Percentiles rank a stretch among this genome's conserved stretches.
phyloP scores from a whole-genome alignment of 2,329 filamentous ascomycete genomes.

The Aspergillus pseudoviridinutans region DNA sequence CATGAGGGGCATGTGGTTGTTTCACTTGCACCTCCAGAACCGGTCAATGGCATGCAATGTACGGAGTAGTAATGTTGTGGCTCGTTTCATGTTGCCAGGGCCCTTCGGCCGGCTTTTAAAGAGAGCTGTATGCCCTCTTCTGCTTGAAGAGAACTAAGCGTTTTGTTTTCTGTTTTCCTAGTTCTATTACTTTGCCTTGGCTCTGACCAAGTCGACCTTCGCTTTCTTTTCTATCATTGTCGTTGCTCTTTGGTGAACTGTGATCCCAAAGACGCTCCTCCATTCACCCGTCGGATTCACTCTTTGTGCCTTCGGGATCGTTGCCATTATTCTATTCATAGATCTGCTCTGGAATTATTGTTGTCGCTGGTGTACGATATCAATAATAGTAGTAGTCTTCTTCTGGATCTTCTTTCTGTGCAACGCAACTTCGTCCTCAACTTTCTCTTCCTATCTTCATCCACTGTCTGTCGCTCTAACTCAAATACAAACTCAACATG shows the following conservation, averaged over 20 bases:
- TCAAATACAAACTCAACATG: constrained; percentile 27
- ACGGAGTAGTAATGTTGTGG: neutral
- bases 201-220: constrained; percentile 1
- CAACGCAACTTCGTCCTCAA: neutral
- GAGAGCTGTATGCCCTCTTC: neutral
- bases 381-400: constrained; percentile 20
- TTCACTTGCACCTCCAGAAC: constrained; percentile 6
- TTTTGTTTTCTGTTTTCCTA: neutral
- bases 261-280: constrained; percentile 38
- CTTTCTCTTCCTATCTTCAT: constrained; percentile 2
- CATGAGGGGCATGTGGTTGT: constrained; percentile 5
- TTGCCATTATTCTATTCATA: constrained; percentile 3
- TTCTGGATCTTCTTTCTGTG: constrained; percentile 26
- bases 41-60: neutral
- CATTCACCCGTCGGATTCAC: constrained; percentile 32
- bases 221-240: constrained; percentile 19
- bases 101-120: neutral
- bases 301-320: constrained; percentile 10
- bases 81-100: neutral
- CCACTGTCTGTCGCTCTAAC: constrained; percentile 18
- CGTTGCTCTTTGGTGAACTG: constrained; percentile 21
- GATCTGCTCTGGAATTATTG: constrained; percentile 5
- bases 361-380: constrained; percentile 16
- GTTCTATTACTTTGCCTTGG: constrained; percentile 11
- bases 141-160: neutral